phyloP scores from a whole-genome alignment of 2,329 filamentous ascomycete genomes.

The Penicillium griseofulvum region DNA sequence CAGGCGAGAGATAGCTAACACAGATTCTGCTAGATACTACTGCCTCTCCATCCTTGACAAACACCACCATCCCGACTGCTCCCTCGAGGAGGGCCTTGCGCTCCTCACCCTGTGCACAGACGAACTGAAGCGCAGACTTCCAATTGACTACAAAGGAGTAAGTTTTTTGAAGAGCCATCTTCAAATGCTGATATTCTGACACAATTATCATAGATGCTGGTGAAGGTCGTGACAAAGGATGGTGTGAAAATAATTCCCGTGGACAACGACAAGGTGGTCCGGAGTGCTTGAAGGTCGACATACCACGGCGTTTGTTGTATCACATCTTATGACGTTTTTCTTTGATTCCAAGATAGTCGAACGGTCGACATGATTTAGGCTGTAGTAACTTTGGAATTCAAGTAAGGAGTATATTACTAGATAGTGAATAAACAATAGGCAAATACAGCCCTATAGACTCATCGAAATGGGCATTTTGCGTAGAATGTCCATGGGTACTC shows the following conservation, averaged over 20 bases:
- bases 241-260: conserved; percentile 83
- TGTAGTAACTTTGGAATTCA: conserved; percentile 1
- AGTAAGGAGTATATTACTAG: conserved; percentile 1
- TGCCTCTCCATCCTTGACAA: conserved; percentile 97
- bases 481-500: not conserved
- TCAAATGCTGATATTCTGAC: conserved; percentile 7
- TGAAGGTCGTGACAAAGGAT: conserved; percentile 94
- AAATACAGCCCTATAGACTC: not conserved
- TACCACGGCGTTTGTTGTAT: conserved; percentile 29
- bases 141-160: conserved; percentile 98
- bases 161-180: conserved; percentile 31
- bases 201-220: conserved; percentile 45
- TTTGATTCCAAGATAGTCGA: conserved; percentile 31
- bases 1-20: conserved; percentile 1
- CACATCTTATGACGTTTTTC: conserved; percentile 30
- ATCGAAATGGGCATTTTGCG: not conserved
- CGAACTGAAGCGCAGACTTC: conserved; percentile 93
- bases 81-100: conserved; percentile 83
- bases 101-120: conserved; percentile 92
- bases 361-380: conserved; percentile 16
- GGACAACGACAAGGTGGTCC: conserved; percentile 68
- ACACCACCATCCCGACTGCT: conserved; percentile 95
- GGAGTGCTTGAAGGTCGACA: conserved; percentile 44
- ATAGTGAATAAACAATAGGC: not conserved
- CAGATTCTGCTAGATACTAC: conserved; percentile 69